Evolutionary conservation across 1,284 basidiomycete genomes (phyloP).

Genomic region (Tranzscheliella williamsii): DNA sequence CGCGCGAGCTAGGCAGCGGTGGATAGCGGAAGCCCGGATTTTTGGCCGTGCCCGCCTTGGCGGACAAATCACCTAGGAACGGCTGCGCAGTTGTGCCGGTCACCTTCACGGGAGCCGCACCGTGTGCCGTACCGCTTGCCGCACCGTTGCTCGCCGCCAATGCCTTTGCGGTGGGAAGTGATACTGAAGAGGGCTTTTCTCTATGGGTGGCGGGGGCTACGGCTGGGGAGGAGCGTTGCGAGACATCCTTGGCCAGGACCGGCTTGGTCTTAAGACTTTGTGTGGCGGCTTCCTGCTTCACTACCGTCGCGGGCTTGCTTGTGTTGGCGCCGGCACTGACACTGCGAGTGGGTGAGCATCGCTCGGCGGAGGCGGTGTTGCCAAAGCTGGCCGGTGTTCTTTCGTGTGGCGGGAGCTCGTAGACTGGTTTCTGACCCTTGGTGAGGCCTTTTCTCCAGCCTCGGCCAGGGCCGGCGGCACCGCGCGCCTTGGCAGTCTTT

Average conservation of each 20-base stretch:
- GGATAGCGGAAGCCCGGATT: conserved; percentile 48
- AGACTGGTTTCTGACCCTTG: conserved; percentile 57
- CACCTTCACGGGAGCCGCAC: conserved; percentile 19
- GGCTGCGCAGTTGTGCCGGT: conserved; percentile 18
- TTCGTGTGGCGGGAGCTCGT: conserved; percentile 42
- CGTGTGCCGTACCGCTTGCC: neutral
- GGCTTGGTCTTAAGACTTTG: neutral
- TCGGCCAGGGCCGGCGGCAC: conserved; percentile 55
- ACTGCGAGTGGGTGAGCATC: conserved; percentile 6
- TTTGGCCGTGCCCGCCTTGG: conserved; percentile 30
- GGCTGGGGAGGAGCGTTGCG: neutral
- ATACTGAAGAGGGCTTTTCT: neutral
- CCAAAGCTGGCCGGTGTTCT: conserved; percentile 33
- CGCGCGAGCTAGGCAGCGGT: conserved; percentile 26
- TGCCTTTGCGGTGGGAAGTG: neutral
- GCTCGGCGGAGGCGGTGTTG: conserved; percentile 5
- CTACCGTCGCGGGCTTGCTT: neutral
- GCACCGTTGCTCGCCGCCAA: neutral
- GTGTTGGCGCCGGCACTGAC: neutral
- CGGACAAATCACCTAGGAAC: conserved; percentile 25
- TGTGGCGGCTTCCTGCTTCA: neutral
- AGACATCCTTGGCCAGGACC: neutral
- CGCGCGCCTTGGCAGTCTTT: conserved; percentile 53
- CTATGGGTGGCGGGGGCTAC: neutral
- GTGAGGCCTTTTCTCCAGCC: conserved; percentile 59